Evolutionary conservation across 306 rosid species (phyloP), one percentile per base, ranked within the genome.

Genomic region (Calophaca sinica): DNA sequence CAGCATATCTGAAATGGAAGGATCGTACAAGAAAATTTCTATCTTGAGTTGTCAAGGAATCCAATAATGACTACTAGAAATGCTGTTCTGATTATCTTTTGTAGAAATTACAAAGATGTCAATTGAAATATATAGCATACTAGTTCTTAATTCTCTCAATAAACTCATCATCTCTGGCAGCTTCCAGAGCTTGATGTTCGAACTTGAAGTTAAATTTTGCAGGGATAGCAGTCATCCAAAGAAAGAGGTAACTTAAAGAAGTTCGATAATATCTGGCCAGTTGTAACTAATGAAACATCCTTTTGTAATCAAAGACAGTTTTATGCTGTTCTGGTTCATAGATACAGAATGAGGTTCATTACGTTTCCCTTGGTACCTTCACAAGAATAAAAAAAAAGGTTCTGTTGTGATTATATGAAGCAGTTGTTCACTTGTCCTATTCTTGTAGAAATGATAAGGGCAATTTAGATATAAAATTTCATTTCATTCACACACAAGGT

Each of bases 1-100:
- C 98, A 68, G 97, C 82, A 87, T 94, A 94, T 77, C 98, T 94
- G 87, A 73, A 79, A 76, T 65, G 26, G 72, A 84, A 45, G 39
- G 31, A 73, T 68, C 53, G 10, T 38, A 48, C 67, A 67, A 55
- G 7, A 15, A 10, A 26, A 20, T 41, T 48, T 68, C 7, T 60
- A 9, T n/a, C 62, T 59, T 67, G 7, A 10, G 53, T 48, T 13
- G 15, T 62, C 29, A 67, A 65, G 62, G 46, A 71, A 59, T 38
- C 15, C 52, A 62, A 39, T 45, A 57, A 52, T 12, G 45, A 78
- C 42, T 12, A 35, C 67, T 46, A 74, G 32, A 57, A 62, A 57
- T 9, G 50, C 28, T 41, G 55, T 14, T 41, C 62, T 14, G 20
- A 55, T 49, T 46, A 69, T 52, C 15, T 45, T 7, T n/a, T 28